Percentiles rank a stretch among this genome's conserved stretches.
Conservation (phyloP, 1,139 yeast genomes). For the Geotrichum candidum region DNA sequence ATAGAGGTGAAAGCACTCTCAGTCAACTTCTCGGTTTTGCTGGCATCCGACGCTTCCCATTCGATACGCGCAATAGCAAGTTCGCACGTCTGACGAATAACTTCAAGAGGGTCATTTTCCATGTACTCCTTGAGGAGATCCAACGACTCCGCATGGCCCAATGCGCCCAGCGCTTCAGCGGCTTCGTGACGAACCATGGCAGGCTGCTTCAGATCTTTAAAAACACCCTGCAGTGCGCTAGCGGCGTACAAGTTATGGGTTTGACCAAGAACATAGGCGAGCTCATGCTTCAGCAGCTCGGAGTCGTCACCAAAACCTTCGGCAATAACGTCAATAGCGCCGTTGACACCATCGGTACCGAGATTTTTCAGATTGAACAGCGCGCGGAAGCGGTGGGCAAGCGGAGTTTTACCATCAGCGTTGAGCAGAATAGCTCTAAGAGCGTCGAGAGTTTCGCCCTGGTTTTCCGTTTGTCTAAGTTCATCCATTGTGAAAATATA, state of each 20-base stretch:
- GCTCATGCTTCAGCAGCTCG: conserved; percentile 95
- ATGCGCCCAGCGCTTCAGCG: conserved; percentile 96
- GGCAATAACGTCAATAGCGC: conserved; percentile 81
- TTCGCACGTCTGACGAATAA: conserved; percentile 95
- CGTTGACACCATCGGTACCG: conserved; percentile 56
- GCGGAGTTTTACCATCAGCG: conserved; percentile 52
- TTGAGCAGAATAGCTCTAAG: conserved; percentile 31
- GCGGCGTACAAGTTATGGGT: conserved; percentile 79
- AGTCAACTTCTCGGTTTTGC: conserved; percentile 62
- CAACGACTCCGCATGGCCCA: conserved; percentile 77
- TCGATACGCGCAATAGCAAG: conserved; percentile 89
- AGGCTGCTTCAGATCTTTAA: conserved; percentile 56
- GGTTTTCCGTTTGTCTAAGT: conserved; percentile 35
- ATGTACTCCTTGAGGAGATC: conserved; percentile 57
- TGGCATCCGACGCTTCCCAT: conserved; percentile 74
- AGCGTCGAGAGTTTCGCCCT: conserved; percentile 25
- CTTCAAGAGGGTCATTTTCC: conserved; percentile 71
- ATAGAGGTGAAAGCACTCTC: conserved; percentile 75
- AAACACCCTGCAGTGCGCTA: conserved; percentile 64
- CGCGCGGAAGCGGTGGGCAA: conserved; percentile 89
- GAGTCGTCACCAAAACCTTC: conserved; percentile 72
- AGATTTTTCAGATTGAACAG: conserved; percentile 81
- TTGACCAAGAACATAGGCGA: conserved; percentile 97
- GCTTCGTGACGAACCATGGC: conserved; percentile 99
- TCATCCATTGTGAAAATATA: conserved; percentile 30